Conservation (phyloP, 2,329 filamentous ascomycete genomes). For the Westerdykella sp. region DNA sequence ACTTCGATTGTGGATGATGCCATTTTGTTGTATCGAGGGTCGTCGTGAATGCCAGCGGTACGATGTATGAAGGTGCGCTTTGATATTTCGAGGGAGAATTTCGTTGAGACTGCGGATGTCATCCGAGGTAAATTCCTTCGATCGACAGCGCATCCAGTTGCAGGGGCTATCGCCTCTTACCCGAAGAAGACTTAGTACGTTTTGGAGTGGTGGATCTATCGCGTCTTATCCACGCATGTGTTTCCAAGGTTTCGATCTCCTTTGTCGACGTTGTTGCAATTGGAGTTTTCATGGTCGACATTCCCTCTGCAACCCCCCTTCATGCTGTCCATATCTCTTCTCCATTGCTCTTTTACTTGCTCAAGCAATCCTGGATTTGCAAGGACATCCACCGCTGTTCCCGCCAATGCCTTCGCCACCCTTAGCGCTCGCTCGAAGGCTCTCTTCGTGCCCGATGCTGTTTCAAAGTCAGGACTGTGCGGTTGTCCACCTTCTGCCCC, state of each 20-base stretch:
- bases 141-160: too few species aligned
- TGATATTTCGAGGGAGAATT: too few species aligned
- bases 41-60: too few species aligned
- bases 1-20: constrained; percentile 4
- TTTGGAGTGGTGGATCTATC: too few species aligned
- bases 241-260: too few species aligned
- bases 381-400: constrained; percentile 35
- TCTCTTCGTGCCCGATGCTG: constrained; percentile 31
- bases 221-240: too few species aligned
- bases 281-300: constrained; percentile 1
- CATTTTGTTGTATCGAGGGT: constrained; percentile 1
- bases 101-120: too few species aligned
- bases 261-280: background rate
- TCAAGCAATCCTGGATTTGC: constrained; percentile 9
- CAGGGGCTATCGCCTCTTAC: too few species aligned
- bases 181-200: too few species aligned
- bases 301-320: background rate
- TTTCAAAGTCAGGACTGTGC: constrained; percentile 39
- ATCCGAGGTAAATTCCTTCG: too few species aligned
- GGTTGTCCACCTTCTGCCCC: constrained; percentile 29
- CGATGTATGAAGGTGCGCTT: too few species aligned
- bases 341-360: constrained; percentile 8
- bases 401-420: constrained; percentile 33
- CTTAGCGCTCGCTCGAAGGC: constrained; percentile 31
- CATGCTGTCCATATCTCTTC: background rate